Conservation (phyloP, 345 rosid species). For the Salix arbutifolia region DNA sequence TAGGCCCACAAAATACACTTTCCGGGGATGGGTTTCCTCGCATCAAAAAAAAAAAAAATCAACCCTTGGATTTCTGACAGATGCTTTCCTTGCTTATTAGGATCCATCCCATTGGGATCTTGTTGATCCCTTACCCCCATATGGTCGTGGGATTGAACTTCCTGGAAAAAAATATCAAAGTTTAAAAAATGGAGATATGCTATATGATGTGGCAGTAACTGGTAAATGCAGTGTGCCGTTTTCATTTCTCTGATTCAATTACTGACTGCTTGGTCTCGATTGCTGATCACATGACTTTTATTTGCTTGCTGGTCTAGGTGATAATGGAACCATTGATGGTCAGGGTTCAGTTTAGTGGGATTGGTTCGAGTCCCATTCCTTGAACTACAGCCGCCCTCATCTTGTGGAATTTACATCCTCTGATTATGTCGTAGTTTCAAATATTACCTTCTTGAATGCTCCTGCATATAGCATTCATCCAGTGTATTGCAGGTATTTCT, state of each 20-base stretch:
- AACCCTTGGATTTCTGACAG: neutral
- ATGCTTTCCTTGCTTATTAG: constrained; percentile 34
- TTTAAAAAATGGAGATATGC: constrained; percentile 74
- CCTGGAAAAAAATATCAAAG: constrained; percentile 74
- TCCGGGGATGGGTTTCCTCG: too few relatives aligned
- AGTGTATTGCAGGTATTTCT: constrained; percentile 69
- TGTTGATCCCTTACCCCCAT: constrained; percentile 76
- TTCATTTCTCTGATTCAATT: neutral
- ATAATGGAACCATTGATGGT: constrained; percentile 85
- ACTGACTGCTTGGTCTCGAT: neutral
- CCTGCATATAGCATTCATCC: constrained; percentile 84
- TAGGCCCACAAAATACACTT: too few relatives aligned
- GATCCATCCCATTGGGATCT: constrained; percentile 79
- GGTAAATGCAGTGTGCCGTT: constrained; percentile 31
- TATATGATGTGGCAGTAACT: constrained; percentile 73
- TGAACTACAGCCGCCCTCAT: constrained; percentile 88
- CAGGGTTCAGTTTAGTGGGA: constrained; percentile 94
- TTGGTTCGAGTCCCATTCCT: constrained; percentile 51
- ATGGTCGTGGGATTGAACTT: constrained; percentile 82
- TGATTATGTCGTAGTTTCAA: constrained; percentile 59
- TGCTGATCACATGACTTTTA: neutral
- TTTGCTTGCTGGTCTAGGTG: constrained; percentile 41
- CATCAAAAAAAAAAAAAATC: neutral
- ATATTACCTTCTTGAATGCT: constrained; percentile 74
- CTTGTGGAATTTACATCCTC: constrained; percentile 70